A percentile compares a stretch with the other conserved stretches of the same genome.
These are phyloP conservation scores for Allantophomopsis lycopodina DNA, from an alignment of 2,329 filamentous ascomycete genomes.

Conservation along the genomic window DNA sequence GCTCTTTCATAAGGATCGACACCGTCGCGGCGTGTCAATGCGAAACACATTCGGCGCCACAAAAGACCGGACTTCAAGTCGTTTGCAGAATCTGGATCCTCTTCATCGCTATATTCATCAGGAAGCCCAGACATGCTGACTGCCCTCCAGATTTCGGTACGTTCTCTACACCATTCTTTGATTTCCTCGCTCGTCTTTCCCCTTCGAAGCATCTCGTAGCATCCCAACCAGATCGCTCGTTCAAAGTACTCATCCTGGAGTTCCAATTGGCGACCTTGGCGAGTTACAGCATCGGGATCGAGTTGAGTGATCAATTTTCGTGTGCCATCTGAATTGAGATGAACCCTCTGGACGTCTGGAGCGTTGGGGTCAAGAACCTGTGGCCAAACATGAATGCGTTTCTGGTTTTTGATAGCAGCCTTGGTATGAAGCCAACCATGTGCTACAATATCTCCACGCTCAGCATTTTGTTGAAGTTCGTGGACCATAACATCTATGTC, in stretches of 20 bases:
- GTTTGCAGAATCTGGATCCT: slow-evolving; percentile 27
- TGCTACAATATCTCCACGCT: slow-evolving; percentile 69
- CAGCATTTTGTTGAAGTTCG: slow-evolving; percentile 62
- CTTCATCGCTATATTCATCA: slow-evolving; percentile 31
- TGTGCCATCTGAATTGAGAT: slow-evolving; percentile 41
- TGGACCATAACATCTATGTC: slow-evolving; percentile 65
- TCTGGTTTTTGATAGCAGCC: slow-evolving; percentile 78
- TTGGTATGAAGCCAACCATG: slow-evolving; percentile 90
- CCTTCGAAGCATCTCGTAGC: slow-evolving; percentile 80
- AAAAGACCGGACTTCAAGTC: slow-evolving; percentile 38
- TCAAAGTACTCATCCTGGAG: slow-evolving; percentile 81
- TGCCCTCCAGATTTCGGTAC: slow-evolving; percentile 81
- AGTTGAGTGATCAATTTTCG: slow-evolving; percentile 70
- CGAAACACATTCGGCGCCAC: slow-evolving; percentile 69
- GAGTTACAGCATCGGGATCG: slow-evolving; percentile 78
- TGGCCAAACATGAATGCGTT: slow-evolving; percentile 58
- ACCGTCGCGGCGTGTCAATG: slow-evolving; percentile 53
- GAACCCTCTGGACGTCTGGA: slow-evolving; percentile 37
- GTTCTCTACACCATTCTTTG: slow-evolving; percentile 72
- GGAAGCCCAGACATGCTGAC: slow-evolving; percentile 65
- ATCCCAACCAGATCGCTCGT: slow-evolving; percentile 82
- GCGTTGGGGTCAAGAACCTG: slow-evolving; percentile 50
- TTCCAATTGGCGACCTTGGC: slow-evolving; percentile 66
- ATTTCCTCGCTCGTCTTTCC: slow-evolving; percentile 65
- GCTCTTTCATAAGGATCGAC: slow-evolving; percentile 72